Conservation (phyloP, 495 filamentous ascomycete genomes). For the Thermochaetoides thermophila region DNA sequence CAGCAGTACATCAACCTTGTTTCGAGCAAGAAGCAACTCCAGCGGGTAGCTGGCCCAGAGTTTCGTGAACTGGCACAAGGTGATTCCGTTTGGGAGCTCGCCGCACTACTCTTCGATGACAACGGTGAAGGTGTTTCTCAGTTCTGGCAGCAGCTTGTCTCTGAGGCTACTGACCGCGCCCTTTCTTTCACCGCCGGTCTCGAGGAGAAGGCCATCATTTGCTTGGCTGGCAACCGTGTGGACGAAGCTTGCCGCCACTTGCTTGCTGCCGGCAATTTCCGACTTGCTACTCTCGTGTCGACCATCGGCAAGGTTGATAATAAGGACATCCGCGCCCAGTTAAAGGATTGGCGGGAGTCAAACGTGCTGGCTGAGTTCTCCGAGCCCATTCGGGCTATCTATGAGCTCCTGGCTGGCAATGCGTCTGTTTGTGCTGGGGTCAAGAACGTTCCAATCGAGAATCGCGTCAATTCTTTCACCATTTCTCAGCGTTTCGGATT, state of each 20-base stretch:
- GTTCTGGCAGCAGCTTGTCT: constrained; percentile 52
- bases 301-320: constrained; percentile 56
- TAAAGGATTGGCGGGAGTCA: constrained; percentile 68
- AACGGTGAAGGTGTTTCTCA: constrained; percentile 37
- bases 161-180: constrained; percentile 35
- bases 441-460: constrained; percentile 51
- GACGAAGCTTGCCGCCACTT: constrained; percentile 68
- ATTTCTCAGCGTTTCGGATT: constrained; percentile 70
- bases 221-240: constrained; percentile 62
- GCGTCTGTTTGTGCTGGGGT: constrained; percentile 65
- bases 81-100: constrained; percentile 56
- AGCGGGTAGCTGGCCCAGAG: constrained; percentile 8
- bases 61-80: constrained; percentile 32
- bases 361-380: constrained; percentile 73
- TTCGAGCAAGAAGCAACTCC: constrained; percentile 8
- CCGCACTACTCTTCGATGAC: constrained; percentile 76
- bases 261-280: constrained; percentile 54
- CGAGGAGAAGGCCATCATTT: constrained; percentile 74
- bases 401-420: constrained; percentile 80
- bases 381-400: constrained; percentile 73
- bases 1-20: constrained; percentile 18
- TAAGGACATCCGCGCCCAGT: constrained; percentile 60
- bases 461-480: constrained; percentile 58
- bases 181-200: constrained; percentile 34
- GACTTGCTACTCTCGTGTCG: constrained; percentile 68